A percentile compares a stretch with the other conserved stretches of the same genome.
Evolutionary conservation across 2,329 filamentous ascomycete genomes (phyloP).

Genomic region (Aspergillus arachidicola): DNA sequence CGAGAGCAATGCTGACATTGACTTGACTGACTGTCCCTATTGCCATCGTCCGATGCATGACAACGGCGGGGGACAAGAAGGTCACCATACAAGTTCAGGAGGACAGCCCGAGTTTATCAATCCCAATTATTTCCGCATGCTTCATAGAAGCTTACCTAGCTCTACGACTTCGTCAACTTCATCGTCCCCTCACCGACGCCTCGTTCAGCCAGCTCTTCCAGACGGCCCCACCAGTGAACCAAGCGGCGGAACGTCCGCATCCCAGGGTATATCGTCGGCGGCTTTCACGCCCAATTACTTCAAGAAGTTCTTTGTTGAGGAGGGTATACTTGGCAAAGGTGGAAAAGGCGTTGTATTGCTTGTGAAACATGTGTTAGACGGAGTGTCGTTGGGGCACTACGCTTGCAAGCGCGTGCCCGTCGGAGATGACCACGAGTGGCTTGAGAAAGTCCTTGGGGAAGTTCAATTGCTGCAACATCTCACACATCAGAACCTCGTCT

Average conservation of each 20-base stretch:
- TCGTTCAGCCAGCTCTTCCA: constrained; percentile 50
- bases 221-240: constrained; percentile 51
- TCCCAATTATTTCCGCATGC: constrained; percentile 93
- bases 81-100: constrained; percentile 32
- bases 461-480: constrained; percentile 90
- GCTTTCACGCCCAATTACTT: constrained; percentile 95
- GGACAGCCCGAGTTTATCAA: constrained; percentile 72
- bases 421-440: constrained; percentile 89
- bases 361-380: constrained; percentile 90
- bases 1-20: constrained; percentile 52
- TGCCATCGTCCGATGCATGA: constrained; percentile 74
- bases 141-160: constrained; percentile 63
- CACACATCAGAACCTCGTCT: constrained; percentile 92
- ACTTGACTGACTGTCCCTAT: constrained; percentile 77
- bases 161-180: constrained; percentile 49
- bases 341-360: constrained; percentile 93
- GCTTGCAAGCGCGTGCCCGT: constrained; percentile 97
- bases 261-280: constrained; percentile 75
- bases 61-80: constrained; percentile 45
- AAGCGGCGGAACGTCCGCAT: constrained; percentile 49
- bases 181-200: constrained; percentile 53
- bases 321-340: constrained; percentile 81
- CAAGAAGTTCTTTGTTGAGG: constrained; percentile 87
- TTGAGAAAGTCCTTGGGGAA: constrained; percentile 91
- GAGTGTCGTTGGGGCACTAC: constrained; percentile 84